Evolutionary conservation across 106 monocot genomes (phyloP), one percentile per base, ranked within the genome.

Genomic region (Allium cepa): DNA sequence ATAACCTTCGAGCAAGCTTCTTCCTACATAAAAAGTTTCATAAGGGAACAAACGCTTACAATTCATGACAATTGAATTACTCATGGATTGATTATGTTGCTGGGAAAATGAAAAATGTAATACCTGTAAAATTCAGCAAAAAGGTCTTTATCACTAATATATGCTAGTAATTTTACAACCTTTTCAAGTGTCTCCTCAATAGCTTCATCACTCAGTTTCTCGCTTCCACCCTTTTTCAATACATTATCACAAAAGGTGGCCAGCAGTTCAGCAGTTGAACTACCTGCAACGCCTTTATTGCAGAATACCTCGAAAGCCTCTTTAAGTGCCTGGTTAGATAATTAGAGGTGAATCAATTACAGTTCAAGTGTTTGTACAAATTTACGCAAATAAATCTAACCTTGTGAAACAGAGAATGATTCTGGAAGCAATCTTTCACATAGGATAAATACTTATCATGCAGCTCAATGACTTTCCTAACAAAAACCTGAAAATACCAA

Each of bases 281-380:
- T 89, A n/a, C 89, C 89, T 36, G 82, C 82, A 60, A 90, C 85
- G 59, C 77, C 77, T 74, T 90, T 85, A 73, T 90, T 85, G 58
- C 85, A 90, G 63, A 90, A 90, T 8, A 83, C 85, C 69, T 90
- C 90, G 75, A 90, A 90, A 11, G 90, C 90, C 56, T 90, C 90
- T 78, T 85, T 90, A 17, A 90, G 76, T 46, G 90, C 90, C 90
- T 85, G 69, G 7, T 51, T 8, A 56, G 10, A 46, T 28, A 69
- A 36, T 26, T 36, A 26, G 14, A 62, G 10, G 10, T 57, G 16
- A 53, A 49, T 63, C 17, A 3, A 36, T 36, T 36, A 36, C 36
- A 36, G 36, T 36, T 36, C 36, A 36, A 36, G 36, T 4, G 5
- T 36, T 36, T 36, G 5, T 36, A 36, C 36, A 36, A 36, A 36